These are phyloP conservation scores for Stevia rebaudiana DNA, from an alignment of 140 eudicot species.

Conservation along the genomic window DNA sequence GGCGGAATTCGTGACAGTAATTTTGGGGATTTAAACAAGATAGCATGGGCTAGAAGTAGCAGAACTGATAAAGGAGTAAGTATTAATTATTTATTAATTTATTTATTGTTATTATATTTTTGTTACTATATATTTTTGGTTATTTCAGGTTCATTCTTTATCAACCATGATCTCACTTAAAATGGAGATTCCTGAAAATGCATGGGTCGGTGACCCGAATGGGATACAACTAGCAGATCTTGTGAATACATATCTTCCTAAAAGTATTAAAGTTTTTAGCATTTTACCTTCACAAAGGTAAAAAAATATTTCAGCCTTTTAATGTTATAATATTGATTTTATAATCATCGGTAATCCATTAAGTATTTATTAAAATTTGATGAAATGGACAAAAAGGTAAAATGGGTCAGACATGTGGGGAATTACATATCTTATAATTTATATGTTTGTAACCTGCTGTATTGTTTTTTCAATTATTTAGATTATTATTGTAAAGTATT, in stretches of 20 bases:
- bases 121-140: neutral
- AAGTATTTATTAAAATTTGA: no score
- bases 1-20: slow-evolving; percentile 96
- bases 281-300: slow-evolving; percentile 85
- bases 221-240: slow-evolving; percentile 70
- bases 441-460: neutral
- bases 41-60: slow-evolving; percentile 95
- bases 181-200: slow-evolving; percentile 87
- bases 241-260: slow-evolving; percentile 68
- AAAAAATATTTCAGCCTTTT: slow-evolving; percentile 12
- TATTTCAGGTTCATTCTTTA: slow-evolving; percentile 78
- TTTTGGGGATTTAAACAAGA: slow-evolving; percentile 72
- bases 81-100: slow-evolving; percentile 24
- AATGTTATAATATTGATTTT: no score
- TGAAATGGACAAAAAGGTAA: neutral
- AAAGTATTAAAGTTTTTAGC: slow-evolving; percentile 75
- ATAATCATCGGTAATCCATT: no score
- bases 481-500: neutral
- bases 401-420: neutral
- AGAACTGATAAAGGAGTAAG: slow-evolving; percentile 98
- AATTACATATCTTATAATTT: neutral
- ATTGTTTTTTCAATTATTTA: neutral
- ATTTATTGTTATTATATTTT: neutral
- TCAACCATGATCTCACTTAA: slow-evolving; percentile 89
- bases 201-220: slow-evolving; percentile 72